Percentiles rank a stretch among this genome's conserved stretches.
Conservation (phyloP, 2,329 filamentous ascomycete genomes). For the Calycina herbarum region DNA sequence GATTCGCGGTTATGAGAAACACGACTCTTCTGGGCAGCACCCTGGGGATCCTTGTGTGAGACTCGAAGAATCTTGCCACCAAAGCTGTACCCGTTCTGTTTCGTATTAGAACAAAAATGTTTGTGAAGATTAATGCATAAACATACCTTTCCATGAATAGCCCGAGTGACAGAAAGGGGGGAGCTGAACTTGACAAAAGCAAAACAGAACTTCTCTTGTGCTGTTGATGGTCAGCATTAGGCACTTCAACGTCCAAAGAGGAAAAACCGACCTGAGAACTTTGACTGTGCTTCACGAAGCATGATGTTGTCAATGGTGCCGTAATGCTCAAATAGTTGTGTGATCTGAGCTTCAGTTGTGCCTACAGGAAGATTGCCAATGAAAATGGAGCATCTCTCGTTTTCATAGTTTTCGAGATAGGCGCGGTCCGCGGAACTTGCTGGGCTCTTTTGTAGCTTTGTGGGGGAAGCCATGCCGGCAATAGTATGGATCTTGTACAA, state of each 20-base stretch:
- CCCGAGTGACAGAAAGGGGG: slow-evolving; percentile 25
- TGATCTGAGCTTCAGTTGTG: slow-evolving; percentile 41
- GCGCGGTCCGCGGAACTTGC: slow-evolving; percentile 20
- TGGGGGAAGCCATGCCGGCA: slow-evolving; percentile 33
- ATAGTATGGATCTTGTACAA: slow-evolving; percentile 39
- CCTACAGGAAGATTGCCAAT: slow-evolving; percentile 47
- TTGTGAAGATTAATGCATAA: not conserved
- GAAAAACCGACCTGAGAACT: slow-evolving; percentile 31
- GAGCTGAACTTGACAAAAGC: slow-evolving; percentile 40
- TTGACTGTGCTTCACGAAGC: slow-evolving; percentile 36
- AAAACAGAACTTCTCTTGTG: slow-evolving; percentile 36
- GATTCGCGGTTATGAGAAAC: slow-evolving; percentile 12
- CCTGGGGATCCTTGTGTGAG: slow-evolving; percentile 35
- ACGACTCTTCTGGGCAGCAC: slow-evolving; percentile 13
- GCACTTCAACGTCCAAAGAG: not conserved
- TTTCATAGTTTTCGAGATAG: slow-evolving; percentile 42
- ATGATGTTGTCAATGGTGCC: slow-evolving; percentile 42
- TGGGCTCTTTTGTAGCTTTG: slow-evolving; percentile 10
- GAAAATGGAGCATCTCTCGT: slow-evolving; percentile 49
- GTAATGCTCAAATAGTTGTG: slow-evolving; percentile 40
- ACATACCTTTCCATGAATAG: slow-evolving; percentile 31
- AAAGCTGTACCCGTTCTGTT: slow-evolving; percentile 29
- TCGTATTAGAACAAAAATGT: slow-evolving; percentile 6
- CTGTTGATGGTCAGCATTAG: slow-evolving; percentile 27
- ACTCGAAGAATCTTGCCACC: slow-evolving; percentile 33